Conservation (phyloP, 495 filamentous ascomycete species). For the Tuber magnatum region DNA sequence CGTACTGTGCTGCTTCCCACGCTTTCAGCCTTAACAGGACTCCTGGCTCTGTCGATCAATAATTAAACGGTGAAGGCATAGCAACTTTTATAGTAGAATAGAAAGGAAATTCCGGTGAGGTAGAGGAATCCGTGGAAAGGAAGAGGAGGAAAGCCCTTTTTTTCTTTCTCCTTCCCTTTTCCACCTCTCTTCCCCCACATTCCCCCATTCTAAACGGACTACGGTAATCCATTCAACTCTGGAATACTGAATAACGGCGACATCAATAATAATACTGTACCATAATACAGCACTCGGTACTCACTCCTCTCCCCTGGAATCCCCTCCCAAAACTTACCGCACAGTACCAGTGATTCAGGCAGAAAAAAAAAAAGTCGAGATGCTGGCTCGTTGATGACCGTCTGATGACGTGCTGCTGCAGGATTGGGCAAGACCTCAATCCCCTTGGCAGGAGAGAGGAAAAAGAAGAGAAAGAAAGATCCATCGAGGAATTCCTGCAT, state of each 20-base stretch:
- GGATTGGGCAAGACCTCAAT: slow-evolving; percentile 30
- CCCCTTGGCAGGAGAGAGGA: slow-evolving; percentile 32
- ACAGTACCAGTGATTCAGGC: slow-evolving; percentile 7
- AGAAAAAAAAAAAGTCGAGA: background rate
- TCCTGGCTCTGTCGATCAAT: slow-evolving; percentile 1
- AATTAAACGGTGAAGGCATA: background rate
- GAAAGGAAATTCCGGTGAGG: background rate
- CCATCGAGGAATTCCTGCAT: background rate
- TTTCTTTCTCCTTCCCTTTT: slow-evolving; percentile 1
- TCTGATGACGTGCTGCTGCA: slow-evolving; percentile 36
- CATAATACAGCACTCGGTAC: no score
- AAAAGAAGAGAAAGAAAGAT: slow-evolving; percentile 9
- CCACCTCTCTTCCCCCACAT: slow-evolving; percentile 8
- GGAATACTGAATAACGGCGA: background rate
- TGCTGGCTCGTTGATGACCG: slow-evolving; percentile 9
- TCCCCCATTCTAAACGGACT: background rate
- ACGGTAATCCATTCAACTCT: background rate
- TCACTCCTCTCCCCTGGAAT: background rate
- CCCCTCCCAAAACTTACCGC: background rate
- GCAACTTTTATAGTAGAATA: background rate
- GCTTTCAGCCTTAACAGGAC: background rate
- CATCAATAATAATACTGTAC: background rate
- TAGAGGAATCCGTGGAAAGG: background rate
- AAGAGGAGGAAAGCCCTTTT: background rate
- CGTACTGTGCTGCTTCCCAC: no score